phyloP scores from a whole-genome alignment of 306 rosid species.

The Astragalus glycyphyllos region DNA sequence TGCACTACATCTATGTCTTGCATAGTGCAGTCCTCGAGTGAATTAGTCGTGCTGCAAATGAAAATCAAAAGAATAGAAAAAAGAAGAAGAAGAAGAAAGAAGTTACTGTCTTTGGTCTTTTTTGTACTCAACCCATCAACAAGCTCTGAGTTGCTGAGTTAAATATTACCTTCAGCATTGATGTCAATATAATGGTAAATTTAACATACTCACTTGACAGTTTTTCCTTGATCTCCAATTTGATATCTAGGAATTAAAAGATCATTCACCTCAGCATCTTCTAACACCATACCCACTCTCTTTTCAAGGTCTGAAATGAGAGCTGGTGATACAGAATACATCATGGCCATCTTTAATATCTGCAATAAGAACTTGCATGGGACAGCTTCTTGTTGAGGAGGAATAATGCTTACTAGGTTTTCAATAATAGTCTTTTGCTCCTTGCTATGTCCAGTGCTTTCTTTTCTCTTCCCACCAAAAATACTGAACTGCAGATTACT shows the following conservation, averaged over 20 bases:
- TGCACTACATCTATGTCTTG: slow-evolving; percentile 83
- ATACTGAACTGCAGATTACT: slow-evolving; percentile 68
- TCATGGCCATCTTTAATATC: slow-evolving; percentile 81
- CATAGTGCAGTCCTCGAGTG: slow-evolving; percentile 68
- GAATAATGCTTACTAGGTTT: slow-evolving; percentile 79
- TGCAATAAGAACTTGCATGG: slow-evolving; percentile 79
- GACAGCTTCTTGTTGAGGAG: slow-evolving; percentile 81
- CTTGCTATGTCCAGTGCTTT: slow-evolving; percentile 57
- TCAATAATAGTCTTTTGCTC: slow-evolving; percentile 76
- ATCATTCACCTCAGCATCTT: slow-evolving; percentile 85
- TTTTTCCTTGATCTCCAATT: slow-evolving; percentile 64
- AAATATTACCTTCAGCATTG: slow-evolving; percentile 13
- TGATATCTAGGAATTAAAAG: slow-evolving; percentile 81
- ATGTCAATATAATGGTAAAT: slow-evolving; percentile 18
- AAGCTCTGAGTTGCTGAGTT: not conserved
- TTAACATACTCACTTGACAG: slow-evolving; percentile 59
- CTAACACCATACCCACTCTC: slow-evolving; percentile 80
- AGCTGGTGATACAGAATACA: slow-evolving; percentile 82
- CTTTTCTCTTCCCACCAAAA: slow-evolving; percentile 58
- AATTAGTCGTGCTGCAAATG: slow-evolving; percentile 50
- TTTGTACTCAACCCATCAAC: not conserved
- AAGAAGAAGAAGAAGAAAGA: too few relatives aligned
- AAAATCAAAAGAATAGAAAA: slow-evolving; percentile 24
- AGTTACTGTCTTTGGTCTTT: slow-evolving; percentile 35
- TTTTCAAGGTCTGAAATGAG: slow-evolving; percentile 89